Base-by-base conservation (phyloP, 176 grass and related monocot species). In the Typha latifolia region DNA sequence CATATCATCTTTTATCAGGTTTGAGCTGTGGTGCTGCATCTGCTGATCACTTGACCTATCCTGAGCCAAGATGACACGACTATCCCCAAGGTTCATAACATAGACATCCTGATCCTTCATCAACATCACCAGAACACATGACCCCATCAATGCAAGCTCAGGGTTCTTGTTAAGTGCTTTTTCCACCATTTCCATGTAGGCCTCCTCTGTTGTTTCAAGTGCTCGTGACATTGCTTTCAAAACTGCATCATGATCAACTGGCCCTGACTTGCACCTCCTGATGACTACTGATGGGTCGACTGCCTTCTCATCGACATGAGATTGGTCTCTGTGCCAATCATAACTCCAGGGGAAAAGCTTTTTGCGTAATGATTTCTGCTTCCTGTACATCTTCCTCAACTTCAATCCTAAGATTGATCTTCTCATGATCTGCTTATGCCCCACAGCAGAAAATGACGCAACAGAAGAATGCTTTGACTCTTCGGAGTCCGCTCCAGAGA, bases 101-200 rank as follows among this genome's bases (percentile, higher is more conserved):
- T 95, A 95, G 52, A 90, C 90, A 90, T 95, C 90, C 69, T 90
- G 86, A 66, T 95, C 90, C 66, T 95, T 95, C 90, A 95, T 95
- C 71, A 95, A 82, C 90, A 95, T 95, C 48, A 95, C 90, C 49
- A 95, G 84, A 50, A 90, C 86, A 49, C 90, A 95, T 14, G 90
- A 95, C 59, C 90, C 90, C 90, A 95, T 90, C 50, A 95, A 76
- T 68, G 83, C 75, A 72, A 95, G 84, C 75, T 95, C 90, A 0
- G 90, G 86, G 29, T 95, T 77, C 65, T 71, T 86, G 62, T 95
- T 86, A 48, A 95, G 83, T 62, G 79, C 83, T 22, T 80, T 84
- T 69, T 95, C 90, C 34, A 95, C 90, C 74, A 95, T 82, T 48
- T 90, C 83, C 81, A 90, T 86, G 81, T 90, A 95, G 11, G 84